Base-by-base conservation (phyloP, 805 yeast genomes). In the Starmera caribaea region DNA sequence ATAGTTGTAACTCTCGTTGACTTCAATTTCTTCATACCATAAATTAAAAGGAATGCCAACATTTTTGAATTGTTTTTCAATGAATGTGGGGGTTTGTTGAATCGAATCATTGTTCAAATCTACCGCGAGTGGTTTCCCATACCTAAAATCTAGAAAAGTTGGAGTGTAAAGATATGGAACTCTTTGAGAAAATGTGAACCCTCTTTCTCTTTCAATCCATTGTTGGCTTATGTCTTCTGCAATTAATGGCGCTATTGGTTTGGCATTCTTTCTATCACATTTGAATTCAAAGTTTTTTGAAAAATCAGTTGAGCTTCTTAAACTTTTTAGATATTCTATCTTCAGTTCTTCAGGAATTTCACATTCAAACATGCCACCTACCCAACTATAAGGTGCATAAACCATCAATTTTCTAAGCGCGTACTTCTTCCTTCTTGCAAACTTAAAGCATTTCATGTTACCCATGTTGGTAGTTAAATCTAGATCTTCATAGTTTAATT, bases 301-400 rank as follows among this genome's bases (percentile, higher is more conserved):
- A 14, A 41, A 36, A 2, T 44, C 39, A 12, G 36, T 24, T 7
- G 40, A 9, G 32, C 44, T 36, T 17, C 38, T 44, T 26, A 49
- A 30, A 45, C 32, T 43, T 26, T 39, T 44, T 41, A 54, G 50
- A 38, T 48, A 57, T 26, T 37, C 43, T 34, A 16, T 30, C 40
- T 62, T 66, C 5, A 45, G 46, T 2, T 50, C 57, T 15, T 50
- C 41, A 2, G 66, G 49, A 1, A 70, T 41, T 11, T 66, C 58
- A 48, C 83, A 76, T 40, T 67, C 66, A 54, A 69, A 82, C 2
- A 81, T 47, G 0, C 78, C 87, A 6, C 89, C 90, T 3, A 82
- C 73, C 59, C 74, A 73, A 0, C 76, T 68, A 15, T 67, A 61
- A 0, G 87, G 85, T 13, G 73, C 59, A 49, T 66, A 77, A 7